A percentile compares a stretch with the other conserved stretches of the same genome.
phyloP scores from a whole-genome alignment of 345 rosid genomes.

The Conringia planisiliqua region DNA sequence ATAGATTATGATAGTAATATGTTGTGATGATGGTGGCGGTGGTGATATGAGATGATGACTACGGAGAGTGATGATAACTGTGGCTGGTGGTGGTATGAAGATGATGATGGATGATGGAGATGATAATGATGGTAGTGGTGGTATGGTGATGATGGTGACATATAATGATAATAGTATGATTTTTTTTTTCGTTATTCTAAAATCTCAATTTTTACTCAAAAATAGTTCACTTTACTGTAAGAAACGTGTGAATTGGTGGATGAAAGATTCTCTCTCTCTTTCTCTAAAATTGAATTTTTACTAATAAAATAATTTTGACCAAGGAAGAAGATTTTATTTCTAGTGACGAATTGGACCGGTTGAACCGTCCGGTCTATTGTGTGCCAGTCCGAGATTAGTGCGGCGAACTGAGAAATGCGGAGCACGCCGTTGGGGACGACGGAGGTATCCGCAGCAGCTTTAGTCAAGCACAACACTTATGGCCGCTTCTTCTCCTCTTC shows the following conservation, averaged over 20 bases:
- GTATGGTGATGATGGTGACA: background rate
- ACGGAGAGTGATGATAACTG: no score
- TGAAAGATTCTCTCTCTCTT: background rate
- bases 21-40: no score
- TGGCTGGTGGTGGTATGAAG: no score
- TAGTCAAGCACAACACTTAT: conserved; percentile 12
- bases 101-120: no score
- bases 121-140: background rate
- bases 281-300: background rate
- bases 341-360: conserved; percentile 1
- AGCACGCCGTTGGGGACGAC: conserved; percentile 62
- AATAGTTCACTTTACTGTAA: background rate
- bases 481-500: conserved; percentile 24
- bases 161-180: background rate
- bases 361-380: conserved; percentile 3
- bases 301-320: background rate
- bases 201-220: background rate
- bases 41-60: no score
- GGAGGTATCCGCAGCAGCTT: conserved; percentile 38
- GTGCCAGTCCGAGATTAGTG: background rate
- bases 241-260: background rate
- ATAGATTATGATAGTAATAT: no score
- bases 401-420: conserved; percentile 48
- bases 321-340: background rate
- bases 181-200: background rate